Evolutionary conservation across 768 basidiomycete genomes (phyloP), one percentile per base, ranked within the genome.

Genomic region (Phaffia australis): DNA sequence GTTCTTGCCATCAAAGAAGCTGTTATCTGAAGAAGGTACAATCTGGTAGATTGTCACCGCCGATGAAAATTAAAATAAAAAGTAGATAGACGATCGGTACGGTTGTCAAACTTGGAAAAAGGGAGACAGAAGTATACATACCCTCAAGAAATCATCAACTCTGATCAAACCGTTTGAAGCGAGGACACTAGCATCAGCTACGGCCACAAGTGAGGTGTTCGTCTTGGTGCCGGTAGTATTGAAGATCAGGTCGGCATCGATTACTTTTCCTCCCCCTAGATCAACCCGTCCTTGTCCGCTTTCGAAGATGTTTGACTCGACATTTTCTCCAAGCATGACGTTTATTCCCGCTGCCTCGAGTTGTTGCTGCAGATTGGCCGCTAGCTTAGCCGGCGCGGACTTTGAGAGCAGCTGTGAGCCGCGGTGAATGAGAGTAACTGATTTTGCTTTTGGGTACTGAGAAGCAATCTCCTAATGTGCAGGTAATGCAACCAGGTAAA

Each of bases 221-320:
- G 29, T 7, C 1, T 5, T 66, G 30, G 47, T 47, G 19, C 65
- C 65, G 25, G 58, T 50, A 16, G 65, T 56, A 59, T 59, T 52
- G 51, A 66, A 42, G 32, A 66, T 35, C n/a, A 66, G 32, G 51
- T 60, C 65, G 58, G 58, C 64, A 9, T 60, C 35, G n/a, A 66
- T 52, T 15, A 11, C 16, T 0, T 15, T 30, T 2, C 65, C 65
- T 19, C 54, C 51, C 18, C 47, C 56, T 35, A 61, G 52, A 9
- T 23, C 32, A 27, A 66, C 25, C 7, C 51, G 29, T 1, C 65
- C 65, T n/a, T 27, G 29, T 8, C 58, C 58, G 25, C 46, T n/a
- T 25, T 60, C 52, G 25, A 54, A 21, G n/a, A 56, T 46, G 15
- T 66, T 47, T 5, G 27, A 7, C 0, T 55, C 42, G 32, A 61